Evolutionary conservation across 768 basidiomycete species (phyloP), one percentile per base, ranked within the genome.

Genomic region (Naematelia encephala): DNA sequence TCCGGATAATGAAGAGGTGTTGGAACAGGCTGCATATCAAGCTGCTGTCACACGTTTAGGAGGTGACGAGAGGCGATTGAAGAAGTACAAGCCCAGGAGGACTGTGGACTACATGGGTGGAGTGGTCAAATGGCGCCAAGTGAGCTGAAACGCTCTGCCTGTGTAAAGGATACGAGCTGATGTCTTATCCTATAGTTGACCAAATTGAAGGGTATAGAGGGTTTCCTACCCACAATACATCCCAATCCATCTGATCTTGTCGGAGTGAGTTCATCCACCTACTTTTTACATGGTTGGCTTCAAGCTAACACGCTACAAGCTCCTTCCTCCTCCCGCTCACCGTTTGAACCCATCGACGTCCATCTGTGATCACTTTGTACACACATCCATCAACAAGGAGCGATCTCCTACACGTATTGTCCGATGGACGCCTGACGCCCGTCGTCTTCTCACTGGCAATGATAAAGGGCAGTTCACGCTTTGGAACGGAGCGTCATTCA

Each of bases 401-500:
- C 83, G 92, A 54, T 96, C 91, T 81, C 93, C 96, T 0, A 92
- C 98, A 46, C 93, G 98, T 67, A 88, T 91, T 28, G 94, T 97
- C 12, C 86, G 86, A 91, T 99, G 94, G 91, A 98, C 93, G 16
- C 96, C 96, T 1, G 94, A 98, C 79, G 91, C 87, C 56, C 84
- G 96, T 28, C 86, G 96, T 1, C 82, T 98, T 21, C 80, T 98
- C 48, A 98, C 96, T 2, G 96, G 96, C 16, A 93, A 92, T 11
- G 91, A 92, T 21, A 91, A 88, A 62, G 96, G 96, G 47, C 96
- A 98, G 79, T 97, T 99, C 78, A 98, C 94, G 0, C 83, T 98
- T 4, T 98, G 96, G 96, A 99, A 99, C 66, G 94, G 94, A 25
- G 82, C 94, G 22, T 97, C 96, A 0, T 99, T 98, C 85, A 99